Evolutionary conservation across 192 early-diverging fungal species (phyloP).

Genomic region (Rhizoclosmatium sp.): DNA sequence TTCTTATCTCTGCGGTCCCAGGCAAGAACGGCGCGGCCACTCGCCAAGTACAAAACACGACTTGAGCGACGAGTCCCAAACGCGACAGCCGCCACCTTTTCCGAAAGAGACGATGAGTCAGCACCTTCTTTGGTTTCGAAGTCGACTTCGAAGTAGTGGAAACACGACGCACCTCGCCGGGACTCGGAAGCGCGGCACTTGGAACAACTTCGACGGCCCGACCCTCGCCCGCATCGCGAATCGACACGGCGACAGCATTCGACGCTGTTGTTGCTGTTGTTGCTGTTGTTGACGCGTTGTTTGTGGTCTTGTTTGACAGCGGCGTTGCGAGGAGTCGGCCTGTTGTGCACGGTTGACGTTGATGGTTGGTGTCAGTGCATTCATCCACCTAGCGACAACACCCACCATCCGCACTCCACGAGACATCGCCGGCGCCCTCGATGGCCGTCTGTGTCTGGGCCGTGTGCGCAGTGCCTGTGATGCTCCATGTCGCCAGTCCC

Average conservation of each 20-base stretch:
- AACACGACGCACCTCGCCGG: not conserved
- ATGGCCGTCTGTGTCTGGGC: no score
- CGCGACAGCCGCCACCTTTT: not conserved
- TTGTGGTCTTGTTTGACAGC: no score
- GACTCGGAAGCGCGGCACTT: not conserved
- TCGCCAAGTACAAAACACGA: slow-evolving; percentile 37
- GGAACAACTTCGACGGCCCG: slow-evolving; percentile 10
- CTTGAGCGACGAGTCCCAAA: slow-evolving; percentile 32
- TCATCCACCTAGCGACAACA: no score
- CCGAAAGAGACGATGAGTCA: not conserved
- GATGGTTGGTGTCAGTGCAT: no score
- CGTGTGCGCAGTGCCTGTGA: no score
- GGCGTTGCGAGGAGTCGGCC: not conserved
- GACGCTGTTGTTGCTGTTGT: not conserved
- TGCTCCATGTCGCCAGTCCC: no score
- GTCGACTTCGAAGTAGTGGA: not conserved
- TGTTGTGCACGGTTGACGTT: no score
- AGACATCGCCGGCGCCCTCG: no score
- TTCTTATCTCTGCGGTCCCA: slow-evolving; percentile 42
- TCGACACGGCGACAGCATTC: not conserved
- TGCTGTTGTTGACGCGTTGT: no score
- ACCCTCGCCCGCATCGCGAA: not conserved
- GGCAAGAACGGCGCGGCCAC: slow-evolving; percentile 18
- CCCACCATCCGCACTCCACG: no score
- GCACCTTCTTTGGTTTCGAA: not conserved